A percentile compares a stretch with the other conserved stretches of the same genome.
Evolutionary conservation across 768 basidiomycete genomes (phyloP).

Genomic region (Scleroderma bovista): DNA sequence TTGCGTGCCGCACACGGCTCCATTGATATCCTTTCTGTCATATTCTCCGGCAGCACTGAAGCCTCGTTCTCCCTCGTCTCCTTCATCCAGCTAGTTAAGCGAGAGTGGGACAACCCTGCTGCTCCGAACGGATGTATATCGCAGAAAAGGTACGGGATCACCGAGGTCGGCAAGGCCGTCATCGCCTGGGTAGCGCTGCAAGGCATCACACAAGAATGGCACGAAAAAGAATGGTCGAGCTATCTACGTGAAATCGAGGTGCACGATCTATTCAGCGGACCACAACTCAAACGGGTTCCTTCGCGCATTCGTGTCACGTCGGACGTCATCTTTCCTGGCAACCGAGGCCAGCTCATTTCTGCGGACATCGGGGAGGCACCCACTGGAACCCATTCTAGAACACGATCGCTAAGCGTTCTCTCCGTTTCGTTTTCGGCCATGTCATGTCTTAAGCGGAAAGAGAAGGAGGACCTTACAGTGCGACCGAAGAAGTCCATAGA

Average conservation of each 20-base stretch:
- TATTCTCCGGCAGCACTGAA: constrained; percentile 73
- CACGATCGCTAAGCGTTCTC: constrained; percentile 24
- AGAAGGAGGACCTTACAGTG: constrained; percentile 13
- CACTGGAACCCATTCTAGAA: constrained; percentile 23
- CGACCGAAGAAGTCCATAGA: constrained; percentile 29
- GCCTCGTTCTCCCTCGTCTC: constrained; percentile 77
- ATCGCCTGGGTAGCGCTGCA: constrained; percentile 80
- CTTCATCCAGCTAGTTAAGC: constrained; percentile 73
- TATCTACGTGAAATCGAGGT: constrained; percentile 63
- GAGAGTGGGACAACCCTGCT: constrained; percentile 63
- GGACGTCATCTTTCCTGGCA: constrained; percentile 63
- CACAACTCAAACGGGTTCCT: constrained; percentile 25
- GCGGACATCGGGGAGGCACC: constrained; percentile 74
- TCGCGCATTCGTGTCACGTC: constrained; percentile 72
- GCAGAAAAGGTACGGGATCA: constrained; percentile 54
- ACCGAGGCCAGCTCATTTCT: constrained; percentile 67
- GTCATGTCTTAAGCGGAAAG: constrained; percentile 20
- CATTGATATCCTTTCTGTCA: constrained; percentile 64
- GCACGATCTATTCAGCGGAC: constrained; percentile 37
- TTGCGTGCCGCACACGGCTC: constrained; percentile 70
- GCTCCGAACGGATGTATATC: constrained; percentile 49
- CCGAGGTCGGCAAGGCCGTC: constrained; percentile 62
- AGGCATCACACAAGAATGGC: constrained; percentile 76
- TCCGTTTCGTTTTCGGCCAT: constrained; percentile 24
- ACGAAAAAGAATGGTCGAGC: constrained; percentile 65